Conservation (phyloP, 805 yeast species). For the Candida methanosorbosa region DNA sequence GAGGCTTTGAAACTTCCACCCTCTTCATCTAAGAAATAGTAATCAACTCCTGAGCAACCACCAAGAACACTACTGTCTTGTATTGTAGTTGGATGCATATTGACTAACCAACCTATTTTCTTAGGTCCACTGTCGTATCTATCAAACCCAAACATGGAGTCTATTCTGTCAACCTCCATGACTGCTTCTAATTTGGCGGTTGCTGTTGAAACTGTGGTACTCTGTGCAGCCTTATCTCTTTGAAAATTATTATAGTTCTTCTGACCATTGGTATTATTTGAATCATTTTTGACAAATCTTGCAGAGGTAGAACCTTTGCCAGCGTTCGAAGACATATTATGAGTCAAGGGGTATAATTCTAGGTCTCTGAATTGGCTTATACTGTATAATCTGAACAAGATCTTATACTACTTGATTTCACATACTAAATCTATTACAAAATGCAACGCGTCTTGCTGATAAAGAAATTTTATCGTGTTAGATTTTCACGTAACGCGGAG, state of each 20-base stretch:
- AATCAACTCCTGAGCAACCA: constrained; percentile 89
- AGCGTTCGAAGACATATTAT: not conserved
- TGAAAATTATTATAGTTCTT: constrained; percentile 1
- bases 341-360: no score
- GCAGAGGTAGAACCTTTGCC: constrained; percentile 16
- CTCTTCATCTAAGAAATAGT: constrained; percentile 89
- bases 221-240: not conserved
- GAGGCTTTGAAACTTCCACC: constrained; percentile 94
- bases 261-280: no score
- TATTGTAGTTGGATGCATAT: constrained; percentile 83
- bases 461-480: no score
- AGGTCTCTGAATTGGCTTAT: no score
- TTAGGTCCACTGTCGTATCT: constrained; percentile 64
- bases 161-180: constrained; percentile 58
- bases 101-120: constrained; percentile 82
- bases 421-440: no score
- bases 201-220: not conserved
- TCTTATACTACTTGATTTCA: no score
- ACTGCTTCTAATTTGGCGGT: constrained; percentile 41
- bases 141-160: constrained; percentile 81
- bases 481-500: no score
- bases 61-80: constrained; percentile 46
- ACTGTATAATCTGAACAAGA: no score
- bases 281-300: constrained; percentile 17
- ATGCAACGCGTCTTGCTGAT: no score